These are phyloP conservation scores for Aethionema arabicum DNA, from an alignment of 345 rosid genomes.

Conservation along the genomic window DNA sequence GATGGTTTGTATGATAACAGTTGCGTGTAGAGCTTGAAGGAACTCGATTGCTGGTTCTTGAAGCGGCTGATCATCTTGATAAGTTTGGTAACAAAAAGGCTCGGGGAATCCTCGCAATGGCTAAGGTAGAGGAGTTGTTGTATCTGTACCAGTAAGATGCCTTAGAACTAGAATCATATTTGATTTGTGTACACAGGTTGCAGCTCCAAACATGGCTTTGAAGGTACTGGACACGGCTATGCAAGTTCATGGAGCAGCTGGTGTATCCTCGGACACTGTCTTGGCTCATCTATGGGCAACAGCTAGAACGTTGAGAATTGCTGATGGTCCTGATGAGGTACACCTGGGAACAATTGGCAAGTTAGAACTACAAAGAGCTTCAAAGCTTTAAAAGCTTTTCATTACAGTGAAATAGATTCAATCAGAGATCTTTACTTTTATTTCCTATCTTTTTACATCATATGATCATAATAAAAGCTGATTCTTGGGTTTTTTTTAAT, in stretches of 20 bases:
- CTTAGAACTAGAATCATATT: conserved; percentile 4
- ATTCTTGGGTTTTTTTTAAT: neutral
- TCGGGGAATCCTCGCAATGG: conserved; percentile 83
- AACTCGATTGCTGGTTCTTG: conserved; percentile 78
- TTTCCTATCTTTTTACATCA: neutral
- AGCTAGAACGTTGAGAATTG: conserved; percentile 78
- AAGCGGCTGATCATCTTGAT: conserved; percentile 94
- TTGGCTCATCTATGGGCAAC: conserved; percentile 89
- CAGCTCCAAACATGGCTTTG: conserved; percentile 93
- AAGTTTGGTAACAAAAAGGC: conserved; percentile 87
- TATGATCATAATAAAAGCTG: conserved; percentile 22
- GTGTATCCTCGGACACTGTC: conserved; percentile 75
- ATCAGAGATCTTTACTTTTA: neutral
- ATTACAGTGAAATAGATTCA: neutral
- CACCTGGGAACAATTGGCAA: conserved; percentile 90
- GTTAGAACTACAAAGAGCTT: conserved; percentile 64
- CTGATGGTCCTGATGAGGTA: conserved; percentile 95
- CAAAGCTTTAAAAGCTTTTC: conserved; percentile 55
- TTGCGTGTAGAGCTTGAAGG: conserved; percentile 81
- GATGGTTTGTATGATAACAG: conserved; percentile 41
- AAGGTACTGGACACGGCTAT: conserved; percentile 85
- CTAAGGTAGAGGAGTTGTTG: conserved; percentile 54
- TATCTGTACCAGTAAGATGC: neutral
- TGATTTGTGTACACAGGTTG: conserved; percentile 52
- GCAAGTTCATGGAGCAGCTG: conserved; percentile 90